Evolutionary conservation across 441 rosid species (phyloP), one percentile per base, ranked within the genome.

Genomic region (Corymbia calophylla): DNA sequence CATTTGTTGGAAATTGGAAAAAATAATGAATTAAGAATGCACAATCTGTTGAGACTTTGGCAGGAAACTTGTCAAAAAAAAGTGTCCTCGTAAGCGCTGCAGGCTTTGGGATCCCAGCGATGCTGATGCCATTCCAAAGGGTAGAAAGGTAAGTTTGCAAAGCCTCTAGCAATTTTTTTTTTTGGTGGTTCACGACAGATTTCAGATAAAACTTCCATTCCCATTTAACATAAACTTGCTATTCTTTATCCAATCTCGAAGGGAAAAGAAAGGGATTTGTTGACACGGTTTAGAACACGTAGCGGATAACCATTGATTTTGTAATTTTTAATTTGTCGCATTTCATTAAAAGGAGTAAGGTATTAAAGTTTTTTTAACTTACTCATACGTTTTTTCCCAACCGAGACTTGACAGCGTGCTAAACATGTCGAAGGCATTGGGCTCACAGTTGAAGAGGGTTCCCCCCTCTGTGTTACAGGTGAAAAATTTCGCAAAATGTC

Each of bases 401-500:
- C 5, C 14, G n/a, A 58, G 6, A 55, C 23, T 19, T 55, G 25
- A 58, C 64, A 58, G 64, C 3, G 0, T 25, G 9, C 3, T 58
- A 14, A 0, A 25, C 16, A 0, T 17, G 55, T 17, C 55, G 1
- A 53, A 16, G 55, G 55, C 68, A 62, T 62, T 29, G 2, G 32
- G 12, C 68, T 62, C 9, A 13, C 32, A 29, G 32, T 62, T 13
- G 32, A 62, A 29, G 17, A 62, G 7, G 68, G 32, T 29, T 0
- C 8, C 68, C 5, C 17, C 18, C 2, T 1, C 68, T 0, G 17
- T 62, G 29, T 62, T 5, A 29, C 1, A 62, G 29, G 68, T 29
- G 32, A 29, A 29, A 0, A 62, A 62, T 1, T 62, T 62, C 0
- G 8, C 4, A 13, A 62, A 29, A 29, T 3, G 2, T 62, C 4